Conservation (phyloP, 2,329 filamentous ascomycete species). For the Cadophora sp. region DNA sequence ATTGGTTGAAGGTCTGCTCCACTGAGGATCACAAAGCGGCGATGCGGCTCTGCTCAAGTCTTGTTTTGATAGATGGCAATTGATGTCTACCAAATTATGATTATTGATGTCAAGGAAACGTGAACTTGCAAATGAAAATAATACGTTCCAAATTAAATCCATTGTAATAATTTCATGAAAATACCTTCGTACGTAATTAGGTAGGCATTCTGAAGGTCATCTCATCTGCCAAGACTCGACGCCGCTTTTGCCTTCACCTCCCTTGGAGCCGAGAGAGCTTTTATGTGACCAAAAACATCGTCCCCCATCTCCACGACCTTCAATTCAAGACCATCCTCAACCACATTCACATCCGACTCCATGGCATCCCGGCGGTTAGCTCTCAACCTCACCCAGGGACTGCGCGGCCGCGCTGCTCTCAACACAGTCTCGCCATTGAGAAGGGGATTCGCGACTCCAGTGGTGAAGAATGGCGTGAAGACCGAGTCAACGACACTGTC, state of each 20-base stretch:
- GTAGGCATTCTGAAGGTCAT: not conserved
- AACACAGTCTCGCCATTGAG: conserved; percentile 78
- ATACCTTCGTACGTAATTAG: too few species aligned
- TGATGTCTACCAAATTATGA: not conserved
- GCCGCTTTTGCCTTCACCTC: not conserved
- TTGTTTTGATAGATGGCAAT: not conserved
- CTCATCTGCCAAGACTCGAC: not conserved
- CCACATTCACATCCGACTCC: conserved; percentile 38
- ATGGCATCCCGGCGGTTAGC: conserved; percentile 99
- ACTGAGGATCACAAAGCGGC: conserved; percentile 21
- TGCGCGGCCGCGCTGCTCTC: conserved; percentile 87
- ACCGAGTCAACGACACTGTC: conserved; percentile 95
- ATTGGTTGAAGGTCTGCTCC: not conserved
- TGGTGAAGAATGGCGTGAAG: conserved; percentile 71
- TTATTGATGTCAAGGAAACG: too few species aligned
- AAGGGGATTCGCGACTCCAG: conserved; percentile 90
- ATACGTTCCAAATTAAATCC: too few species aligned
- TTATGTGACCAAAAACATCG: conserved; percentile 34
- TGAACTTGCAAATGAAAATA: too few species aligned
- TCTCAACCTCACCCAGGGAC: conserved; percentile 88
- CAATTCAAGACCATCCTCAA: conserved; percentile 36
- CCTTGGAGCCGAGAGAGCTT: conserved; percentile 20
- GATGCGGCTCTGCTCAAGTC: conserved; percentile 9
- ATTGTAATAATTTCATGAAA: too few species aligned
- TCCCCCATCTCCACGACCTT: conserved; percentile 32